phyloP scores from a whole-genome alignment of 1,139 yeast species.

The Yamadazyma blattariae region DNA sequence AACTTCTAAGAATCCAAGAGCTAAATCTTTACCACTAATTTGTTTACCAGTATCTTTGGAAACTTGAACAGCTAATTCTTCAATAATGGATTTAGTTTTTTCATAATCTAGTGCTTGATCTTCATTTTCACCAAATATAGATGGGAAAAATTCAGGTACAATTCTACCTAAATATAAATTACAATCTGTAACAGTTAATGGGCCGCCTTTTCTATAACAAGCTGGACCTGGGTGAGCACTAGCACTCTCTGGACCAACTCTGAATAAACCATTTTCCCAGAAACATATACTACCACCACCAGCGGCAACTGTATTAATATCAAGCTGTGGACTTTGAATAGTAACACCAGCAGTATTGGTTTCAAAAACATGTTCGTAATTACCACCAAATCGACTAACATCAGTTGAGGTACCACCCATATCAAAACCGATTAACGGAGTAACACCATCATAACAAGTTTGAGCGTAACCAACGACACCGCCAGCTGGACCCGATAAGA shows the following conservation, averaged over 20 bases:
- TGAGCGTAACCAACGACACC: conserved; percentile 57
- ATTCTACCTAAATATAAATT: conserved; percentile 49
- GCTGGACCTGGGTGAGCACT: conserved; percentile 61
- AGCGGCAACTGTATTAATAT: conserved; percentile 58
- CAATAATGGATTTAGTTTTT: conserved; percentile 34
- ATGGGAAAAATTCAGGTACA: conserved; percentile 48
- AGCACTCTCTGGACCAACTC: conserved; percentile 56
- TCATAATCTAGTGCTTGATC: conserved; percentile 44
- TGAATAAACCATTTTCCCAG: conserved; percentile 48
- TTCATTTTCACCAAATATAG: conserved; percentile 52
- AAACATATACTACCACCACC: conserved; percentile 55
- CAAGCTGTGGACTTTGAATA: conserved; percentile 55
- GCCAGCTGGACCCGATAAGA: conserved; percentile 58
- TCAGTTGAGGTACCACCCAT: conserved; percentile 65
- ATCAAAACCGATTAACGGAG: conserved; percentile 52
- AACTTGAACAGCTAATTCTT: conserved; percentile 36
- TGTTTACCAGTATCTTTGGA: conserved; percentile 28
- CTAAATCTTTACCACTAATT: conserved; percentile 20
- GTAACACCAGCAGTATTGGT: conserved; percentile 53
- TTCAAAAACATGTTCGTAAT: conserved; percentile 49
- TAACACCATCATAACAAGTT: conserved; percentile 41
- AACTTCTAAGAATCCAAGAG: conserved; percentile 18
- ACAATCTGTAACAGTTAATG: conserved; percentile 55
- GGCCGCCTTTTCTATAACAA: conserved; percentile 56
- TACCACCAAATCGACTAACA: conserved; percentile 45